Evolutionary conservation across 129 eudicot genomes (phyloP).

Genomic region (Helianthus annuus): DNA sequence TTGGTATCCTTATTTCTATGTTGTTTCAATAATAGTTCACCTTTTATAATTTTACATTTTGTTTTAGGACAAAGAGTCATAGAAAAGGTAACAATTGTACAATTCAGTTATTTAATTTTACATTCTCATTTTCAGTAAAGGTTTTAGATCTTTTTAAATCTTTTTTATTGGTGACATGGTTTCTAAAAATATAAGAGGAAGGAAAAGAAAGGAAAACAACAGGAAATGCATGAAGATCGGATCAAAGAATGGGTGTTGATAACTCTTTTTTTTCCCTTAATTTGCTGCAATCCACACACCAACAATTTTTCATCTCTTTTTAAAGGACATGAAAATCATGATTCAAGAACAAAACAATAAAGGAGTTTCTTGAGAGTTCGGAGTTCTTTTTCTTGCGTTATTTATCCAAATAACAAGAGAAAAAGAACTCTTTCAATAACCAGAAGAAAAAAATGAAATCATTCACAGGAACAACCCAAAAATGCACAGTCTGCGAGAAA

Average conservation of each 20-base stretch:
- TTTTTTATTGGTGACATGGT: background rate
- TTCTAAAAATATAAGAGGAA: conserved; percentile 15
- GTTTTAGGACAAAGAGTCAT: no score
- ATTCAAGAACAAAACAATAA: conserved; percentile 17
- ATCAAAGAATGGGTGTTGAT: background rate
- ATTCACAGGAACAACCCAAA: conserved; percentile 71
- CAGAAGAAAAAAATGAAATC: conserved; percentile 22
- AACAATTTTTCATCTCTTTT: background rate
- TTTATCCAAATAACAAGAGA: conserved; percentile 20
- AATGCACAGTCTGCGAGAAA: conserved; percentile 79
- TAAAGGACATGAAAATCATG: background rate
- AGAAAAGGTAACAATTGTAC: no score
- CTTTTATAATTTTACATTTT: no score
- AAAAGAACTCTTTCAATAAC: conserved; percentile 20
- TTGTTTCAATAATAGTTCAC: no score
- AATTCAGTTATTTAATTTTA: no score
- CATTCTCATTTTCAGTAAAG: background rate
- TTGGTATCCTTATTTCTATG: no score
- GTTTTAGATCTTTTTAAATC: background rate
- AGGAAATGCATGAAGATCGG: conserved; percentile 37
- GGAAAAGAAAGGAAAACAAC: background rate
- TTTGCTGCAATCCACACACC: conserved; percentile 33
- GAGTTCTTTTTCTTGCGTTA: conserved; percentile 25
- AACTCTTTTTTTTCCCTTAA: conserved; percentile 19
- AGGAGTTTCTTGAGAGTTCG: conserved; percentile 12